Evolutionary conservation across 768 basidiomycete species (phyloP), one percentile per base, ranked within the genome.

Genomic region (Rubroboletus satanas): DNA sequence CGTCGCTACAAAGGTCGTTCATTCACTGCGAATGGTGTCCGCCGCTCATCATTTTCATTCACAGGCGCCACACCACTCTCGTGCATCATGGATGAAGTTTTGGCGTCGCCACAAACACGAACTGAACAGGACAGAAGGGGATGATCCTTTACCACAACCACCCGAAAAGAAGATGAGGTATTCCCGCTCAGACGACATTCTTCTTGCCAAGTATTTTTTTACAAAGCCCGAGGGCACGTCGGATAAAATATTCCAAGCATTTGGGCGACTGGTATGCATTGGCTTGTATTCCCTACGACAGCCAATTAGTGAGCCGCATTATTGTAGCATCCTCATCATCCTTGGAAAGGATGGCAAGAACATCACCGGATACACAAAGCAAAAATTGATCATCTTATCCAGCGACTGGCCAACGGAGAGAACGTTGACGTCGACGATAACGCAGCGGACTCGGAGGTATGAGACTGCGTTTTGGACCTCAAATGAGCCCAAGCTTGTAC

Each of bases 341-440:
- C 91, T 3, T 93, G 91, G 91, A 93, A 93, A 68, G 91, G 91
- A 14, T 93, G 91, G 91, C 91, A 93, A 69, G 91, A 93, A 63
- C 91, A 93, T 66, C 86, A 92, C 67, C 82, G 91, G 41, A 90
- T 92, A 62, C 91, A 93, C 68, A 93, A 92, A 66, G 78, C 83
- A 12, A 90, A 89, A 66, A 91, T 93, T 57, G 91, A 92, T 62
- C 84, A 91, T 71, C 79, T 89, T 38, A 86, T 90, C 41, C 75
- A 83, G 55, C 77, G 79, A 60, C 67, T 93, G 18, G 65, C 66
- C 11, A 76, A 77, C 31, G 89, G 88, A 12, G 83, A 87, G 66
- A 75, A 67, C 39, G 73, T 81, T 35, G 79, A 80, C 36, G 45
- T 44, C 4, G 69, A 71, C 18, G 69, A 71, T 41, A 58, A 51